Percentiles rank a stretch among this genome's conserved stretches.
Evolutionary conservation across 1,284 basidiomycete genomes (phyloP).

Genomic region (Ceratobasidium theobromae): DNA sequence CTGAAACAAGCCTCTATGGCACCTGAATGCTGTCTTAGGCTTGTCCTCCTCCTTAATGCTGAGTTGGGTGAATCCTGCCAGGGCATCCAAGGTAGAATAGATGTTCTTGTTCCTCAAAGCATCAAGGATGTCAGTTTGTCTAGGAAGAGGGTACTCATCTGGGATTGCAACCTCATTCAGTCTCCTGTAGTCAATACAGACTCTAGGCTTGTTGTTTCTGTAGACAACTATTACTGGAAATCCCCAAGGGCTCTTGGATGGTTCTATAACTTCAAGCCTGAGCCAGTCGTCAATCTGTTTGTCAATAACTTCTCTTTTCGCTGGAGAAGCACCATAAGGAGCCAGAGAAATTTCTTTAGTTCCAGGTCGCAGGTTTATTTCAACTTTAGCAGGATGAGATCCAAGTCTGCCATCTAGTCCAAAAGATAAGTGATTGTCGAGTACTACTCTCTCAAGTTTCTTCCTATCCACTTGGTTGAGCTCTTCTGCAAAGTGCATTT

Average conservation of each 20-base stretch:
- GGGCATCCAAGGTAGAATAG: slow-evolving; percentile 47
- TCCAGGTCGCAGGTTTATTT: slow-evolving; percentile 35
- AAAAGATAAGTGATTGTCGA: slow-evolving; percentile 38
- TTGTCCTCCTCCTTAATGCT: slow-evolving; percentile 40
- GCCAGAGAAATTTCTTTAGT: slow-evolving; percentile 39
- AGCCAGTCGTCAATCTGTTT: slow-evolving; percentile 43
- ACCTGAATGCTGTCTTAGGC: slow-evolving; percentile 47
- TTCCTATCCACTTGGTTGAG: slow-evolving; percentile 15
- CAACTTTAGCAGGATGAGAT: slow-evolving; percentile 34
- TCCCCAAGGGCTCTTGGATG: slow-evolving; percentile 44
- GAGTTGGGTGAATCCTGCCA: slow-evolving; percentile 48
- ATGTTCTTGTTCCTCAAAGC: slow-evolving; percentile 42
- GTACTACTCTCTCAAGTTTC: slow-evolving; percentile 34
- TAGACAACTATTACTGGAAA: slow-evolving; percentile 44
- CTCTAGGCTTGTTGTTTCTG: slow-evolving; percentile 41
- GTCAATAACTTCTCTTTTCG: slow-evolving; percentile 43
- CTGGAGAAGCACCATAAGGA: slow-evolving; percentile 41
- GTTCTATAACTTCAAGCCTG: slow-evolving; percentile 43
- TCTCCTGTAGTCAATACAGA: slow-evolving; percentile 45
- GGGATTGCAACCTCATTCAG: slow-evolving; percentile 44
- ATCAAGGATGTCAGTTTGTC: slow-evolving; percentile 46
- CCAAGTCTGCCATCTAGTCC: slow-evolving; percentile 42
- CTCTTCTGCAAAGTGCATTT: slow-evolving; percentile 16
- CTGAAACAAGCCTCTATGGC: slow-evolving; percentile 47
- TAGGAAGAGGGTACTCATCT: slow-evolving; percentile 49